phyloP scores from a whole-genome alignment of 768 basidiomycete genomes.

The Kwoniella sp. region DNA sequence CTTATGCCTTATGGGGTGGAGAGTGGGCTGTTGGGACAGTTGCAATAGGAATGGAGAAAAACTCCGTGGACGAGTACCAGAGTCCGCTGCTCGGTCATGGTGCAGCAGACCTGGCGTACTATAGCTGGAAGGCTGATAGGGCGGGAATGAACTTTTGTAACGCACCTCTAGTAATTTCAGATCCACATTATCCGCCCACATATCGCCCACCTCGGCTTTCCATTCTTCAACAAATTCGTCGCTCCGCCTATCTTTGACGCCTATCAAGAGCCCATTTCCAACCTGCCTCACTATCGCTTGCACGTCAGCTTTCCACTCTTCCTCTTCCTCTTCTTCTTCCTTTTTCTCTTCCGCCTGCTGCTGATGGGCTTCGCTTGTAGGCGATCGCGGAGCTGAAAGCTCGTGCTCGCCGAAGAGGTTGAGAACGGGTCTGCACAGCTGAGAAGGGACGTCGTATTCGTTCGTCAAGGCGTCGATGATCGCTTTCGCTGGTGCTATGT shows the following conservation, averaged over 20 bases:
- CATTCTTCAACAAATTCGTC: constrained; percentile 68
- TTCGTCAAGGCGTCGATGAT: constrained; percentile 67
- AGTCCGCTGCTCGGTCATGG: too few species aligned
- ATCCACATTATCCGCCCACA: constrained; percentile 68
- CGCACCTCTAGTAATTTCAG: constrained; percentile 73
- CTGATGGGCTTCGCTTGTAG: too few species aligned
- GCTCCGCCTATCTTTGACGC: constrained; percentile 57
- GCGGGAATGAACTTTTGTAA: too few species aligned
- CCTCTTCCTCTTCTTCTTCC: constrained; percentile 56
- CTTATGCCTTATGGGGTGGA: too few species aligned
- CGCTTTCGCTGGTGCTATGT: constrained; percentile 13
- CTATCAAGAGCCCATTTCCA: constrained; percentile 72
- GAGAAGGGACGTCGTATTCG: constrained; percentile 70
- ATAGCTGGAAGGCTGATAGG: too few species aligned
- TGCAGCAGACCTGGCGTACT: too few species aligned
- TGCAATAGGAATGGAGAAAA: too few species aligned
- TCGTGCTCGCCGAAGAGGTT: constrained; percentile 87
- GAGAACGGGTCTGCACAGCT: constrained; percentile 71
- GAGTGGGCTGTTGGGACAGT: too few species aligned
- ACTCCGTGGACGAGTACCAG: too few species aligned
- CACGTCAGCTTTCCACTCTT: constrained; percentile 63
- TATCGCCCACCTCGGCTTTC: constrained; percentile 75
- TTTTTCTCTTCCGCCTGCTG: background rate
- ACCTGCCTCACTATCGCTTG: constrained; percentile 68
- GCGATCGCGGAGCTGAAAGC: too few species aligned